Evolutionary conservation across 768 basidiomycete genomes (phyloP).

Genomic region (Russula lepida): DNA sequence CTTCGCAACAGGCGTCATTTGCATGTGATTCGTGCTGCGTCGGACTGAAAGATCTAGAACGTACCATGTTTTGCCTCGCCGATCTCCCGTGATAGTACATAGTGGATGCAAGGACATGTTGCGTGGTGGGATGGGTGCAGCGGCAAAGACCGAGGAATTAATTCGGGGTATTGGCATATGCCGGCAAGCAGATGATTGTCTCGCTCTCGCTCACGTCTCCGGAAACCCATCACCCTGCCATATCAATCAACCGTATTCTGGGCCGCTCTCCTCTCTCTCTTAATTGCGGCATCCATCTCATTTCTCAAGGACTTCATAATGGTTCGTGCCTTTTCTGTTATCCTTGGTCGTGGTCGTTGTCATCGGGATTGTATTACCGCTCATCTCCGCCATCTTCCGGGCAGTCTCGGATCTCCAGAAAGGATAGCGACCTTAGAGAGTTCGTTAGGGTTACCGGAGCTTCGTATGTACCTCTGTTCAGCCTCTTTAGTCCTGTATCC

Average conservation of each 20-base stretch:
- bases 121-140: background rate
- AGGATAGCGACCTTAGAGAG: conserved; percentile 11
- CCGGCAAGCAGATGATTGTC: background rate
- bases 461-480: conserved; percentile 9
- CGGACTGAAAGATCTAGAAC: background rate
- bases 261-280: background rate
- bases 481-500: background rate
- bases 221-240: background rate
- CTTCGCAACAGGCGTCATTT: background rate
- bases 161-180: background rate
- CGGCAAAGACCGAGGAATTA: background rate
- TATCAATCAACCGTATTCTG: background rate
- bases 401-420: conserved; percentile 15
- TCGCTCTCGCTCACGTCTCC: background rate
- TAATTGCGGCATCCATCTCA: conserved; percentile 1
- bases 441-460: conserved; percentile 15
- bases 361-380: background rate
- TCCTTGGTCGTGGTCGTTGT: too few species aligned
- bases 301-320: conserved; percentile 6
- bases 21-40: background rate
- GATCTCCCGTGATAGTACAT: background rate
- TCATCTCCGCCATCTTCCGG: background rate
- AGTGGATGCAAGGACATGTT: too few species aligned
- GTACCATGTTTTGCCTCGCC: background rate
- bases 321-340: background rate